A percentile compares a stretch with the other conserved stretches of the same genome.
These are phyloP conservation scores for Pseudogymnoascus sp. DNA, from an alignment of 2,329 filamentous ascomycete genomes.

Conservation along the genomic window DNA sequence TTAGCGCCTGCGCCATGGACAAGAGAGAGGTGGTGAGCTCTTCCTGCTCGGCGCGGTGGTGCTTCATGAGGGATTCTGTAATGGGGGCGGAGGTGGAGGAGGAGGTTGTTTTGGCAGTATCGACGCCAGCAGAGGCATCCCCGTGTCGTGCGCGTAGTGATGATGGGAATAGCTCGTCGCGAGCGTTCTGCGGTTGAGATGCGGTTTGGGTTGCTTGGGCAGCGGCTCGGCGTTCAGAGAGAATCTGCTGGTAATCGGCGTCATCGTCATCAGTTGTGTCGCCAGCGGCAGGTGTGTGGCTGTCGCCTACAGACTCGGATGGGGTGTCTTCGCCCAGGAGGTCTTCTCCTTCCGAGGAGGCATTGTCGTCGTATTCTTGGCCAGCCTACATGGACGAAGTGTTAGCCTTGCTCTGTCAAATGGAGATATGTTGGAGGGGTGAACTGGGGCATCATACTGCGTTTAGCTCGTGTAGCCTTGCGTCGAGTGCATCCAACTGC, in stretches of 20 bases:
- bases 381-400: slow-evolving; percentile 1
- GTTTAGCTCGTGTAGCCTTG: slow-evolving; percentile 60
- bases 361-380: slow-evolving; percentile 19
- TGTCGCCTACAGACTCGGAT: slow-evolving; percentile 44
- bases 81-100: slow-evolving; percentile 31
- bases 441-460: slow-evolving; percentile 36
- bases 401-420: slow-evolving; percentile 22
- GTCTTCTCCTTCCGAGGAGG: slow-evolving; percentile 46
- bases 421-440: not conserved
- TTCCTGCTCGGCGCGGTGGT: slow-evolving; percentile 77
- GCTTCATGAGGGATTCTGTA: slow-evolving; percentile 64
- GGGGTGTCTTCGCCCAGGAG: slow-evolving; percentile 46
- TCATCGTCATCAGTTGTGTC: slow-evolving; percentile 10
- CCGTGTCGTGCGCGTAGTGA: slow-evolving; percentile 18
- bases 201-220: not conserved
- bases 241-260: slow-evolving; percentile 9
- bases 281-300: slow-evolving; percentile 29
- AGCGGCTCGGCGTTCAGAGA: not conserved
- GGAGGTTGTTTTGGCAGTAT: slow-evolving; percentile 18
- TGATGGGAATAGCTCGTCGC: slow-evolving; percentile 12
- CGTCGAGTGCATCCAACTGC: slow-evolving; percentile 55
- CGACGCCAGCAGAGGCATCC: slow-evolving; percentile 4
- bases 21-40: slow-evolving; percentile 74
- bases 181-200: slow-evolving; percentile 7
- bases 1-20: slow-evolving; percentile 68